Evolutionary conservation across 1,284 basidiomycete genomes (phyloP).

Genomic region (Puccinia triticina): DNA sequence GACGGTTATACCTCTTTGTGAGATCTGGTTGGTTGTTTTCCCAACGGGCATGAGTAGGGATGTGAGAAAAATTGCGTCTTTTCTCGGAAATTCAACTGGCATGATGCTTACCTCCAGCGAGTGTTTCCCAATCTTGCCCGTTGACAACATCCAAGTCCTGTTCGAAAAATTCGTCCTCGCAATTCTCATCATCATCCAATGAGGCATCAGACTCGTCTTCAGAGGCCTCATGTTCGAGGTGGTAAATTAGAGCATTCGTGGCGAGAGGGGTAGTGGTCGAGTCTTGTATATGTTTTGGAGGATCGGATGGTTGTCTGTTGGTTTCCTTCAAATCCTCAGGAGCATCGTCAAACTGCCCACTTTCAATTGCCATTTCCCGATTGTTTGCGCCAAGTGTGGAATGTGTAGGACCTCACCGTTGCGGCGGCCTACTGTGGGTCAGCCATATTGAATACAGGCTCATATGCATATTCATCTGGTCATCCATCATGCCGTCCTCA

Average conservation of each 20-base stretch:
- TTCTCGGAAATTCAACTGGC: background rate
- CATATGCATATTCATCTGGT: background rate
- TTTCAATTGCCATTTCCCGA: conserved; percentile 11
- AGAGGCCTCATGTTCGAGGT: conserved; percentile 53
- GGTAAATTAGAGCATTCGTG: background rate
- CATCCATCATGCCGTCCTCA: background rate
- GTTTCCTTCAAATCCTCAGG: background rate
- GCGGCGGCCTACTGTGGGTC: too few species aligned
- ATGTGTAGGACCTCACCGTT: too few species aligned
- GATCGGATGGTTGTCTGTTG: background rate
- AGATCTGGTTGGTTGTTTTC: conserved; percentile 69
- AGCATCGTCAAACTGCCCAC: conserved; percentile 39
- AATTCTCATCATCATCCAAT: conserved; percentile 64
- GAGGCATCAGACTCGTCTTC: conserved; percentile 60
- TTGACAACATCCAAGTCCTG: conserved; percentile 54
- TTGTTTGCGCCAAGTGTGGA: background rate
- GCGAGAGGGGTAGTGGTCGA: background rate
- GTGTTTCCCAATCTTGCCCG: conserved; percentile 89
- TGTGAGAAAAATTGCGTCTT: too few species aligned
- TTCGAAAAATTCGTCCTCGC: conserved; percentile 61
- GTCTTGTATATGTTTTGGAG: background rate
- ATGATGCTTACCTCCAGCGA: conserved; percentile 69
- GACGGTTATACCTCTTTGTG: conserved; percentile 91
- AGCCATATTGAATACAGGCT: background rate
- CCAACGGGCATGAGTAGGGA: conserved; percentile 14